A percentile compares a stretch with the other conserved stretches of the same genome.
Conservation (phyloP, 2,329 filamentous ascomycete genomes). For the Botrytis aclada region DNA sequence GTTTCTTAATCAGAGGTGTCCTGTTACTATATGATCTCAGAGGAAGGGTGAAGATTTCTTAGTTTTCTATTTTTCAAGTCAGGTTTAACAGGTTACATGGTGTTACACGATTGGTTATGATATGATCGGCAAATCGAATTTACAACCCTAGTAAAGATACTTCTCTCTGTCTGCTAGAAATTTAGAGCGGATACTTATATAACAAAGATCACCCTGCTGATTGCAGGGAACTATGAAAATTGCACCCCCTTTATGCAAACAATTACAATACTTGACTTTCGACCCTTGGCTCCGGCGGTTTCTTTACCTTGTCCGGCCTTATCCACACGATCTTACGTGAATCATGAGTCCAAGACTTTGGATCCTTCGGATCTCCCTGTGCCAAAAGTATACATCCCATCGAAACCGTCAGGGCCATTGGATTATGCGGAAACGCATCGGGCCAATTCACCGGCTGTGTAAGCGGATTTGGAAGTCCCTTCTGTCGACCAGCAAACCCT, state of each 20-base stretch:
- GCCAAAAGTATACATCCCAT: not conserved
- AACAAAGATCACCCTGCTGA: not conserved
- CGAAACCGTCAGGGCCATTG: not conserved
- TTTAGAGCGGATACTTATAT: not conserved
- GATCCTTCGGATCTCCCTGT: not conserved
- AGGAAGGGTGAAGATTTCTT: no score
- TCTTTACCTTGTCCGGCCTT: not conserved
- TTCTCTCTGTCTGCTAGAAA: not conserved
- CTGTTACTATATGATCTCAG: not conserved
- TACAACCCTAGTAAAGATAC: not conserved
- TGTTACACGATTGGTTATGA: not conserved
- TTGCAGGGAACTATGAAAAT: not conserved
- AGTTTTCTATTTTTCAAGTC: no score
- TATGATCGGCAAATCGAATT: not conserved
- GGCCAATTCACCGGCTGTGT: not conserved
- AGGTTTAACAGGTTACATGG: not conserved
- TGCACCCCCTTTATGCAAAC: not conserved
- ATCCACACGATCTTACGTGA: not conserved
- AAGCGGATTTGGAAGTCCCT: not conserved
- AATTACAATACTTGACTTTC: not conserved
- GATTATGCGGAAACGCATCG: rapidly evolving
- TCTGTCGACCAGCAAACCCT: rapidly evolving
- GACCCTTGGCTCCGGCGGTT: no score
- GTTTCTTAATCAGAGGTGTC: not conserved
- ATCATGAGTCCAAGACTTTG: not conserved